These are phyloP conservation scores for Tolypocladium guangdongense DNA, from an alignment of 2,329 filamentous ascomycete species.

Conservation along the genomic window DNA sequence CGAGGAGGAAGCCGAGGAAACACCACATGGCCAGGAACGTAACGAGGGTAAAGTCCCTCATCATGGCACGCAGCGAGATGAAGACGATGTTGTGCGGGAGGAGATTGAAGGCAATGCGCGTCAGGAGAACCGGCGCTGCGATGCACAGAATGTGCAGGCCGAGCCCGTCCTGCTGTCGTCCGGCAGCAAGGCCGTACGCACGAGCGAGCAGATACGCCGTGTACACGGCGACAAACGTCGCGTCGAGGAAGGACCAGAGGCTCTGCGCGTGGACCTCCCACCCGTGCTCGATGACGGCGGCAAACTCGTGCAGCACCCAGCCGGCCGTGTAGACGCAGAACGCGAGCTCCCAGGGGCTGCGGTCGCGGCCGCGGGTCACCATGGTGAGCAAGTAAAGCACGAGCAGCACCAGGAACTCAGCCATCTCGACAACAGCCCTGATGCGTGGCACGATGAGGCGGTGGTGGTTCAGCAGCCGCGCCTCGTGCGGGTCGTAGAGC, in stretches of 20 bases:
- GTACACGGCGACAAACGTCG: conserved; percentile 57
- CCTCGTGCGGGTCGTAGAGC: conserved; percentile 55
- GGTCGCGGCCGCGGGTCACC: conserved; percentile 38
- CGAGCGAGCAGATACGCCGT: too few relatives aligned
- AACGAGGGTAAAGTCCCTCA: conserved; percentile 58
- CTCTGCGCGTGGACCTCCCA: conserved; percentile 63
- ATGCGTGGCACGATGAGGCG: conserved; percentile 60
- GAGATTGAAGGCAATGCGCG: conserved; percentile 60
- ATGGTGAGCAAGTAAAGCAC: conserved; percentile 54
- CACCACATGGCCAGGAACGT: conserved; percentile 57
- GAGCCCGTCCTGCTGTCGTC: too few relatives aligned
- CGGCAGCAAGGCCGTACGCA: too few relatives aligned
- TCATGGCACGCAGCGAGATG: conserved; percentile 63
- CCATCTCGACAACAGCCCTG: conserved; percentile 53
- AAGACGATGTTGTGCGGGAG: conserved; percentile 69
- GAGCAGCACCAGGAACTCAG: conserved; percentile 54
- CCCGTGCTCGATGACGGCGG: conserved; percentile 54
- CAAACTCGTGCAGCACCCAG: conserved; percentile 57
- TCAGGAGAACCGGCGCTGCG: conserved; percentile 58
- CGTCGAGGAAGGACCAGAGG: conserved; percentile 63
- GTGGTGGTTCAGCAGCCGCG: conserved; percentile 59
- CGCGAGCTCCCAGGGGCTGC: conserved; percentile 42
- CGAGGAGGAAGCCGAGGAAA: conserved; percentile 60
- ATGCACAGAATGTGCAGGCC: conserved; percentile 56
- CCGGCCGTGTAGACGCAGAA: conserved; percentile 56